Evolutionary conservation across 2,329 filamentous ascomycete genomes (phyloP).

Genomic region (Hyphodiscus sp.): DNA sequence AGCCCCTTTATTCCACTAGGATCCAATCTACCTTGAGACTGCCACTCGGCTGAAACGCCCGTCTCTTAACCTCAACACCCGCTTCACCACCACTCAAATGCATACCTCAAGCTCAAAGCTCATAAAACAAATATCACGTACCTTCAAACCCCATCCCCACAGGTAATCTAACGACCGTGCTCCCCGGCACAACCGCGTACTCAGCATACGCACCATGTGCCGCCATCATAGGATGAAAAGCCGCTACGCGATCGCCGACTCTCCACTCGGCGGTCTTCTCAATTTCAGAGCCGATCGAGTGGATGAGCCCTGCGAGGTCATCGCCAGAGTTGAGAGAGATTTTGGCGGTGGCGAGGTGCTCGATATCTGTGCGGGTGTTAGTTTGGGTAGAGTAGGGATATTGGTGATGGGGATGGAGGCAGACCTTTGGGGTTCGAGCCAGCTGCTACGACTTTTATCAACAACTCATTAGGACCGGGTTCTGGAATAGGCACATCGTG

Average conservation of each 20-base stretch:
- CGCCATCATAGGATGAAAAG: constrained; percentile 43
- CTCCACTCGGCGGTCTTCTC: constrained; percentile 26
- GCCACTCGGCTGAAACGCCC: too few relatives aligned
- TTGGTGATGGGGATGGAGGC: too few relatives aligned
- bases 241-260: constrained; percentile 39
- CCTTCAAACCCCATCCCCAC: constrained; percentile 13
- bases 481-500: constrained; percentile 16
- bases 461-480: constrained; percentile 16
- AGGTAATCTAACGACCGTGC: constrained; percentile 41
- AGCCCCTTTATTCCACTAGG: too few relatives aligned
- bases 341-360: not conserved
- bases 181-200: constrained; percentile 47
- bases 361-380: not conserved
- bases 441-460: constrained; percentile 23
- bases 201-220: constrained; percentile 50
- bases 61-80: too few relatives aligned
- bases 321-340: constrained; percentile 11
- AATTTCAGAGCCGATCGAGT: constrained; percentile 43
- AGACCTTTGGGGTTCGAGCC: constrained; percentile 17
- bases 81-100: too few relatives aligned
- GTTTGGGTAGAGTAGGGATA: too few relatives aligned
- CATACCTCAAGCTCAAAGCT: constrained; percentile 35
- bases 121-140: not conserved
- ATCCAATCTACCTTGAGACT: too few relatives aligned
- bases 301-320: constrained; percentile 33